These are phyloP conservation scores for Nakaseomyces bracarensis DNA, from an alignment of 1,139 yeast genomes.

Conservation along the genomic window DNA sequence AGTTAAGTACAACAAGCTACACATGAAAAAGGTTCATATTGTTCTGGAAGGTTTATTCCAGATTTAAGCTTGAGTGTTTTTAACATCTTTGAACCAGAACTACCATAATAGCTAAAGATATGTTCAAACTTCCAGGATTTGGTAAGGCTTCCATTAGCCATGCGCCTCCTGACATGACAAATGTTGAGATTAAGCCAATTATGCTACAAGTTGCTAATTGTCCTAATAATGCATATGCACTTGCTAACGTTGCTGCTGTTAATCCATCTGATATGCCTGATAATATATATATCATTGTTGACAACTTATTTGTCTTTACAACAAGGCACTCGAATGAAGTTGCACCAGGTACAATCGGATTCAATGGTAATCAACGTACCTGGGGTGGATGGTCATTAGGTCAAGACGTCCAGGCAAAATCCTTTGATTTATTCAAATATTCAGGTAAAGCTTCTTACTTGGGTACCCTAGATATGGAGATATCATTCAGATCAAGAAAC, in stretches of 20 bases:
- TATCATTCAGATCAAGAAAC: slow-evolving; percentile 64
- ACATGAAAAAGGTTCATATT: too few species aligned
- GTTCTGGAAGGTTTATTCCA: too few species aligned
- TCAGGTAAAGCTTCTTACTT: slow-evolving; percentile 60
- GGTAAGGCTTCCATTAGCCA: slow-evolving; percentile 29
- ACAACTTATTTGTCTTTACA: slow-evolving; percentile 72
- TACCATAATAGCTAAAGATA: slow-evolving; percentile 16
- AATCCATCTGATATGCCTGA: slow-evolving; percentile 67
- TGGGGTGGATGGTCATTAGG: slow-evolving; percentile 89
- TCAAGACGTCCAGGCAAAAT: slow-evolving; percentile 55
- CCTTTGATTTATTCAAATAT: slow-evolving; percentile 49
- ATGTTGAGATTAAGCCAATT: slow-evolving; percentile 10
- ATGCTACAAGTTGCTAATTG: slow-evolving; percentile 44
- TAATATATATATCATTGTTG: slow-evolving; percentile 52
- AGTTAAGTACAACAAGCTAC: too few species aligned
- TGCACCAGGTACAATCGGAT: slow-evolving; percentile 67
- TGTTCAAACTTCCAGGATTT: slow-evolving; percentile 31
- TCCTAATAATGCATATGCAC: slow-evolving; percentile 59
- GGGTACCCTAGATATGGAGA: slow-evolving; percentile 70
- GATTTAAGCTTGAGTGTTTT: too few species aligned
- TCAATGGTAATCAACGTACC: slow-evolving; percentile 78
- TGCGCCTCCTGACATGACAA: slow-evolving; percentile 8
- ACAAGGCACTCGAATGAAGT: slow-evolving; percentile 48
- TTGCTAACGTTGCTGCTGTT: slow-evolving; percentile 69
- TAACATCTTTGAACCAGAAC: neutral